Base-by-base conservation (phyloP, 805 yeast genomes). In the Lachancea thermotolerans region DNA sequence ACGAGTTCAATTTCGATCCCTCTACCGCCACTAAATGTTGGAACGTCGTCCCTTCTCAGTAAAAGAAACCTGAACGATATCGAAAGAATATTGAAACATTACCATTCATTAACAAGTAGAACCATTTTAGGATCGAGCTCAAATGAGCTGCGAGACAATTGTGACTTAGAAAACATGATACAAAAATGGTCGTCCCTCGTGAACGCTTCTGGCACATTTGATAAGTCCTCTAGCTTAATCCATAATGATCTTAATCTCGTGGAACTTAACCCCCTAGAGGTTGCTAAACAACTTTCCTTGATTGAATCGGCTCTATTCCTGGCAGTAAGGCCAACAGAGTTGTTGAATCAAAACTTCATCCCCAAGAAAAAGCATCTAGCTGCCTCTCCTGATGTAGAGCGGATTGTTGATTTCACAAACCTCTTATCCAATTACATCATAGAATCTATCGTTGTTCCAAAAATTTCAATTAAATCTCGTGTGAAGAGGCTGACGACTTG, bases 251-350 rank as follows among this genome's bases (percentile, higher is more conserved):
- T 57, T 28, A 53, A 53, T 35, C 27, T 65, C 7, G 53, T 59
- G 5, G 70, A 81, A 49, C 70, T 80, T 53, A 83, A 82, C 59
- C 81, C 88, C 0, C 67, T 83, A 53, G 93, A 85, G 54, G 68
- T 83, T 18, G 90, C 93, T 2, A 85, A 83, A 56, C 93, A 85
- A 52, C 66, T 85, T 39, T 84, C 93, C 0, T 65, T 83, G 15
- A 75, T 85, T 49, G 95, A 85, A 58, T 78, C 85, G 2, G 72
- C 71, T 35, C 72, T 85, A 39, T 85, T 81, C 62, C 70, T 85
- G 49, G 65, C 75, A 0, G 78, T 85, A 44, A 74, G 73, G 54
- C 77, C 84, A 2, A 79, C 75, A 37, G 95, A 85, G 57, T 66
- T 85, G 42, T 62, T 84, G 44, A 79, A 81, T 57, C 81, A 76